A percentile compares a stretch with the other conserved stretches of the same genome.
Conservation (phyloP, 176 grass and related monocot species). For the Oryza meyeriana region DNA sequence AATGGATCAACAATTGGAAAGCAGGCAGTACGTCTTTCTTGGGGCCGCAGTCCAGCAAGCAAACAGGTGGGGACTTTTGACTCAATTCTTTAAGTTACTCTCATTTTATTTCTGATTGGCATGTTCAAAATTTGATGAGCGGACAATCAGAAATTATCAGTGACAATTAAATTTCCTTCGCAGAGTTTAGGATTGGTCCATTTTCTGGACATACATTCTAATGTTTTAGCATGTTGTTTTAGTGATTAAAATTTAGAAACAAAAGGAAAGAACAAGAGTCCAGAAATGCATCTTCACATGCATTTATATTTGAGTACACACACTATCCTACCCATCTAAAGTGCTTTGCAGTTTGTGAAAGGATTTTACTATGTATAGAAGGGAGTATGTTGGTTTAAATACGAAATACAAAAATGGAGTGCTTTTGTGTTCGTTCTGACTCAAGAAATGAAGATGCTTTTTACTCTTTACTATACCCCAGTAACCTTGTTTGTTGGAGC, state of each 20-base stretch:
- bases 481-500: neutral
- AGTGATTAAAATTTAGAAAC: neutral
- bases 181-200: neutral
- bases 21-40: slow-evolving; percentile 84
- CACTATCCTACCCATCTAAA: neutral
- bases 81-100: neutral
- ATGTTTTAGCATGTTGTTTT: neutral
- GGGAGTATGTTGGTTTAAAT: neutral
- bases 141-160: neutral
- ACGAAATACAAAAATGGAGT: neutral
- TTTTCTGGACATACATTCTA: neutral
- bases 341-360: neutral
- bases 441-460: neutral
- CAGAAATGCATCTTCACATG: neutral
- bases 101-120: neutral
- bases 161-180: neutral
- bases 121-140: neutral
- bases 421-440: neutral
- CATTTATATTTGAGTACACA: neutral
- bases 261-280: neutral
- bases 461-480: neutral
- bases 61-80: slow-evolving; percentile 58
- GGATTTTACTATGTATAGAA: neutral
- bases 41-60: slow-evolving; percentile 88
- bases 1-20: slow-evolving; percentile 82